Base-by-base conservation (phyloP, 768 basidiomycete species). In the Kwoniella sp. region DNA sequence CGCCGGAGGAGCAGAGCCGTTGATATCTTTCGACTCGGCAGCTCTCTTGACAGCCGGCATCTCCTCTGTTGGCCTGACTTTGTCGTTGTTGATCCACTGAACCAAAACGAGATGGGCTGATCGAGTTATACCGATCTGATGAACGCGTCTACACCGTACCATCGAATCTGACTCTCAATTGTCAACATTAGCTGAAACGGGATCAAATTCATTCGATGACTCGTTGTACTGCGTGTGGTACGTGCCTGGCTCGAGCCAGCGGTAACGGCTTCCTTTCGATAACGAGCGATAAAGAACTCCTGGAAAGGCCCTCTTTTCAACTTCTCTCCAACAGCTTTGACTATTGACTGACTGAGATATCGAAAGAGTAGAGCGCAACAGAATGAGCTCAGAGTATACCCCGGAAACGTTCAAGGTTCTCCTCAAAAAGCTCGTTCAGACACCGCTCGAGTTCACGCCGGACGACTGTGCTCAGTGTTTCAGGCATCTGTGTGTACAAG, bases 361-460 rank as follows among this genome's bases (percentile, higher is more conserved):
- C 23, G 7, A 4, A n/a, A 20, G 11, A 50, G 25, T 50, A 17
- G n/a, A 2, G 28, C 5, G 20, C 54, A 34, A 0, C 55, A 48
- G 11, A 23, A 59, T 65, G 57, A 31, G 51, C 12, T 31, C 50
- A n/a, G 17, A 69, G 45, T 76, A 76, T 73, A 88, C 88, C 0
- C 91, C 93, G 7, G 89, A 91, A 66, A 86, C 87, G 65, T 97
- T 97, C 85, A 86, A 86, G 52, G 82, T 89, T 0, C 81, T 95
- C 4, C 83, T 97, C 26, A 86, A 86, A 69, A 89, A 88, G 76
- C 87, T 96, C 50, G 81, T 83, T 28, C 71, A 77, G 62, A 52
- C 69, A 15, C 84, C 84, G 0, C 56, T 71, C 20, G 68, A 79
- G 28, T 85, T 84, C 77, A 71, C 75, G 12, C 71, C 79, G 8